Conservation (phyloP, 2,329 filamentous ascomycete genomes). For the Monilinia fructicola region DNA sequence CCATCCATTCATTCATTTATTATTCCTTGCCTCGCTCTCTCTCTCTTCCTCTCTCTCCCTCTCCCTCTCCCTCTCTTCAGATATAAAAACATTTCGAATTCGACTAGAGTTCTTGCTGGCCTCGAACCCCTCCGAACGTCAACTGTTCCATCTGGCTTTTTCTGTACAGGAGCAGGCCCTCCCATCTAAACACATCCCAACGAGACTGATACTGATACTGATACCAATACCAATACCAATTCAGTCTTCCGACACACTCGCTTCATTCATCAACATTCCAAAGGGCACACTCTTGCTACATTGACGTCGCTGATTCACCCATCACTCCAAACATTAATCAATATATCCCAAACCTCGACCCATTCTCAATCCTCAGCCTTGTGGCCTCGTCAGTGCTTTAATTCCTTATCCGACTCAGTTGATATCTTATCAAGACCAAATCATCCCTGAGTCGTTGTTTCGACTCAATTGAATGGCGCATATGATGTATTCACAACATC, state of each 20-base stretch:
- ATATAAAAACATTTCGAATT: not conserved
- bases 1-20: too few species aligned
- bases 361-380: conserved; percentile 30
- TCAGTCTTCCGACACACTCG: conserved; percentile 34
- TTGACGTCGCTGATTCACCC: conserved; percentile 33
- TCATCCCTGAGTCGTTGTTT: conserved; percentile 32
- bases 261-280: conserved; percentile 31
- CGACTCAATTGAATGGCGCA: conserved; percentile 41
- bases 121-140: conserved; percentile 41
- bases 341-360: conserved; percentile 24
- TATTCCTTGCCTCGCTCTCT: too few species aligned
- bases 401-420: conserved; percentile 30
- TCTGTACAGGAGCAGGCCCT: conserved; percentile 41
- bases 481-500: conserved; percentile 72
- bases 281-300: conserved; percentile 36
- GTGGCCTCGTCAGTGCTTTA: conserved; percentile 35
- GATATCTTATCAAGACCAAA: conserved; percentile 27
- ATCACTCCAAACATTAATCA: conserved; percentile 26
- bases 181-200: conserved; percentile 20
- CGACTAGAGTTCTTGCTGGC: conserved; percentile 40
- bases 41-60: not conserved
- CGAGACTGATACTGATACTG: not conserved
- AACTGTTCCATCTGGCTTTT: conserved; percentile 40
- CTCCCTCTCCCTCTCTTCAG: too few species aligned
- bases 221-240: not conserved